Base-by-base conservation (phyloP, 2,329 filamentous ascomycete species). In the Aspergillaceae sp. region DNA sequence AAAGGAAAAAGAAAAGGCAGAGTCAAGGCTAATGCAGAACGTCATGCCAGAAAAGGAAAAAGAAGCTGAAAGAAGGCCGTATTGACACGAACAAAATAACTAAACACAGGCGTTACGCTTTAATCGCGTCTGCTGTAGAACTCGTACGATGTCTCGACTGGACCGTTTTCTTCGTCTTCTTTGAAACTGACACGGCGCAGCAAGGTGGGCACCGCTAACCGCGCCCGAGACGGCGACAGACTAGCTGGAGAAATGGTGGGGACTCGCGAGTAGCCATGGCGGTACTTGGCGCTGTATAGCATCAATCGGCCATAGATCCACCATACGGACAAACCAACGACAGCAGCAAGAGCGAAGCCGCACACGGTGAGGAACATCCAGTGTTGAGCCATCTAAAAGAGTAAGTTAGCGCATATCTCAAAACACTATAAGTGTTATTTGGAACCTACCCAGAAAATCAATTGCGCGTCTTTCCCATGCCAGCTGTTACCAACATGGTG, bases 401-500 rank as follows among this genome's bases (percentile, higher is more conserved):
- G 42, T 9, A 19, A 9, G 11, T 50, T 34, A 46, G 45, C 11
- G 7, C 11, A 42, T 43, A 42, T 33, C 42, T 40, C 5, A n/a
- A 29, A 42, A 29, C 10, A 7, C 4, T 29, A 7, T 9, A 7
- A 4, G n/a, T 30, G 29, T 19, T 19, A 19, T 19, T 19, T 19
- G 32, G 32, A 33, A 19, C 41, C 56, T 64, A 76, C 72, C 78
- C 80, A 84, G 64, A 83, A 82, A 48, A 84, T 83, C 44, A 83
- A 60, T 58, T 74, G 72, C 42, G 82, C 80, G 55, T 84, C 80
- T 50, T 74, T 76, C 41, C 74, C 75, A 59, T 84, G 80, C 80
- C 80, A 83, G 64, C 78, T 82, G 64, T 78, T 81, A 37, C 80
- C 80, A 44, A 77, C 62, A 58, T 83, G 75, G 57, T 81, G 78